Base-by-base conservation (phyloP, 2,329 filamentous ascomycete genomes). In the Triangularia verruculosa region DNA sequence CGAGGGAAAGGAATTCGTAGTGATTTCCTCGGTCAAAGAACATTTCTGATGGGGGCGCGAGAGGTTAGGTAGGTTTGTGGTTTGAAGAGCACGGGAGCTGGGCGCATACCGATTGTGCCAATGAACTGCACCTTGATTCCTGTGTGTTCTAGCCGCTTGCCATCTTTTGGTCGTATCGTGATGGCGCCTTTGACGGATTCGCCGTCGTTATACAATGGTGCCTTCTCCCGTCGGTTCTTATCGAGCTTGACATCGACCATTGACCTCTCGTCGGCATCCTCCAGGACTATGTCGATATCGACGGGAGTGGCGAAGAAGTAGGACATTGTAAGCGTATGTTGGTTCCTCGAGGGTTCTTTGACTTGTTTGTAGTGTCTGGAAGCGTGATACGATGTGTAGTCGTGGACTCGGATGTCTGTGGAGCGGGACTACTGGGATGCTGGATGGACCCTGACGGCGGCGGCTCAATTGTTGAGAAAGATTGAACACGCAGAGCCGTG, bases 91-190 rank as follows among this genome's bases (percentile, higher is more conserved):
- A n/a, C n/a, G 4, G 39, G n/a, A 47, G n/a, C 9, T 47, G 39
- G 39, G 39, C 20, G 52, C 79, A 67, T 81, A 95, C 92, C 92
- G 83, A 99, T 99, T 67, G 93, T 96, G 76, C 95, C 95, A 73
- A 99, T 97, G 81, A 99, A 99, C 77, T 99, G 95, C 72, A 99
- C 94, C 80, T 99, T 99, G 85, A 99, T 97, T 72, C 95, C 95
- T 11, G 93, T 98, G 78, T 99, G 95, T 79, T 99, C 95, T 74
- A 99, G 83, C 66, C 95, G 87, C 83, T 98, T 98, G 75, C 95
- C 95, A 83, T 99, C 95, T 79, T 99, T 99, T 57, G 95, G 95
- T 70, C 95, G 84, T 70, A 99, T 89, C 7, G 95, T 99, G 66
- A 99, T 93, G 59, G 90, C 90, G 73, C 94, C 95, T 82, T 96